Evolutionary conservation across 495 filamentous ascomycete genomes (phyloP).

Genomic region (Clavariopsis aquatica): DNA sequence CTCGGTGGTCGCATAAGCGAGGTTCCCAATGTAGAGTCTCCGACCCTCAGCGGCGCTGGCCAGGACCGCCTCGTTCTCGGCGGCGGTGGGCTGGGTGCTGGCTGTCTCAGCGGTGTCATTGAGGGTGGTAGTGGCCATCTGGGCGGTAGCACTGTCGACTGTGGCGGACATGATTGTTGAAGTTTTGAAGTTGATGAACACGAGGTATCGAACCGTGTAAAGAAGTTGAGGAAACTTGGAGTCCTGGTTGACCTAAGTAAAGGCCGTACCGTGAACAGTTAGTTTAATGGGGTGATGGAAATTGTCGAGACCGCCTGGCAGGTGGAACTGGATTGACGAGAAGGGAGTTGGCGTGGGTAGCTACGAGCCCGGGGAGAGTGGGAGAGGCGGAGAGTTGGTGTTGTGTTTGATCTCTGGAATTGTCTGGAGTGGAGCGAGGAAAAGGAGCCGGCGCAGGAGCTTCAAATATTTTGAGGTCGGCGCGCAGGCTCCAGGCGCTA

Average conservation of each 20-base stretch:
- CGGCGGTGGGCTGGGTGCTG: conserved; percentile 51
- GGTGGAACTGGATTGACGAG: conserved; percentile 43
- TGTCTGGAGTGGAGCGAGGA: conserved; percentile 40
- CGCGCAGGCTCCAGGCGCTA: conserved; percentile 5
- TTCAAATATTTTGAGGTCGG: conserved; percentile 25
- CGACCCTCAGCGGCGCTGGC: conserved; percentile 97
- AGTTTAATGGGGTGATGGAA: conserved; percentile 30
- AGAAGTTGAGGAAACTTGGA: conserved; percentile 44
- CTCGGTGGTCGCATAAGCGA: conserved; percentile 99
- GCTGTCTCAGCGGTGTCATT: conserved; percentile 48
- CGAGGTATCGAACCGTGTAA: conserved; percentile 41
- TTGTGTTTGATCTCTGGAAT: conserved; percentile 30
- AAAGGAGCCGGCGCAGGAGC: conserved; percentile 29
- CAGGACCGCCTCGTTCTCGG: conserved; percentile 82
- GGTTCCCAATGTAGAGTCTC: conserved; percentile 99
- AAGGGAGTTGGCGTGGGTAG: conserved; percentile 49
- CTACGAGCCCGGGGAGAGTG: conserved; percentile 47
- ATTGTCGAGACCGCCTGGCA: conserved; percentile 45
- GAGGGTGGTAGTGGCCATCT: conserved; percentile 74
- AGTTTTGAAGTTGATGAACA: conserved; percentile 46
- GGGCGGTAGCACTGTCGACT: conserved; percentile 80
- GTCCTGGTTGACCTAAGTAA: conserved; percentile 41
- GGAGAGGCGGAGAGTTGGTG: conserved; percentile 31
- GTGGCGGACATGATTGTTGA: conserved; percentile 47
- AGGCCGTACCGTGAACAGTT: conserved; percentile 42